Evolutionary conservation across 2,329 filamentous ascomycete genomes (phyloP).

Genomic region (Rhexocercosporidium sp.): DNA sequence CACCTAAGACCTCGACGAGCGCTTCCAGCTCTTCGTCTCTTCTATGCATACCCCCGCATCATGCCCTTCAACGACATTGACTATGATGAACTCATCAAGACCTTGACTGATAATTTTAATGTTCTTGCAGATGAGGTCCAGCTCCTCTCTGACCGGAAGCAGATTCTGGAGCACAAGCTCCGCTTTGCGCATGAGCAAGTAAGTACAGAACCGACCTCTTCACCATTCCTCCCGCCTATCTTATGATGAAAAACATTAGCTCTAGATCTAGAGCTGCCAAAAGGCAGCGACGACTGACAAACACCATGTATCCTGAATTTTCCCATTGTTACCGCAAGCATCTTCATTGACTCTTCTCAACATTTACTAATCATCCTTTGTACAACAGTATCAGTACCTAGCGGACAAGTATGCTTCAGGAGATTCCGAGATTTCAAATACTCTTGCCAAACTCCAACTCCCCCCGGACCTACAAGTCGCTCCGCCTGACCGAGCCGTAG

Average conservation of each 20-base stretch:
- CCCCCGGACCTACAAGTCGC: constrained; percentile 51
- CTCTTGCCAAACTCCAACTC: constrained; percentile 68
- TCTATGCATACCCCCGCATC: constrained; percentile 19
- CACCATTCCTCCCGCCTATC: constrained; percentile 2
- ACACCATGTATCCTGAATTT: constrained; percentile 58
- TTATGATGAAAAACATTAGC: constrained; percentile 65
- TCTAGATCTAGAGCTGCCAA: constrained; percentile 80
- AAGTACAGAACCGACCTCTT: constrained; percentile 41
- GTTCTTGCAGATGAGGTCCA: constrained; percentile 69
- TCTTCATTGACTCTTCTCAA: constrained; percentile 5
- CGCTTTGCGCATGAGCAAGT: constrained; percentile 71
- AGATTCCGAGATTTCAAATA: constrained; percentile 69
- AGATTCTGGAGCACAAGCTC: constrained; percentile 69
- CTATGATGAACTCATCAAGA: constrained; percentile 54
- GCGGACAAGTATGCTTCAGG: constrained; percentile 72
- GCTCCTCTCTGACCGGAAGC: constrained; percentile 65
- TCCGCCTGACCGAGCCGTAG: constrained; percentile 34
- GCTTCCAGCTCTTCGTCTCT: constrained; percentile 11
- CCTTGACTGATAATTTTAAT: constrained; percentile 67
- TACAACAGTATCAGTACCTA: constrained; percentile 62
- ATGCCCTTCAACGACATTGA: constrained; percentile 40
- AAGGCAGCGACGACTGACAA: constrained; percentile 67
- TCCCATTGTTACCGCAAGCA: constrained; percentile 39
- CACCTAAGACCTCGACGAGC: constrained; percentile 13
- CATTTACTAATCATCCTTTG: constrained; percentile 13